Base-by-base conservation (phyloP, 2,329 filamentous ascomycete species). In the Massarina eburnea region DNA sequence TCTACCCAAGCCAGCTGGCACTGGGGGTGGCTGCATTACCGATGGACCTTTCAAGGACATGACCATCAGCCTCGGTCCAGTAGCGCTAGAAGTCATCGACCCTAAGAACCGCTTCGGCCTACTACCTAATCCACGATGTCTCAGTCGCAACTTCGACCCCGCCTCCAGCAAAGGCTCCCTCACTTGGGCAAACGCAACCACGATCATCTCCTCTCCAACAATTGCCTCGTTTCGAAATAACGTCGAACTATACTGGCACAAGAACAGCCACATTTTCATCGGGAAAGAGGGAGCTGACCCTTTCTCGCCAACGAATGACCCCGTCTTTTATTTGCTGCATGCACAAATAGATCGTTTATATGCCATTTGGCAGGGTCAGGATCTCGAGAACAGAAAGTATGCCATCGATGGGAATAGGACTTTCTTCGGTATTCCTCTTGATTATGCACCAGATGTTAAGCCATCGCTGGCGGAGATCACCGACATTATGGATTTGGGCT, bases 291-390 rank as follows among this genome's bases (percentile, higher is more conserved):
- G 68, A 3, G 65, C 66, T 8, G 74, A 77, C 56, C 52, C 73
- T 10, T 75, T 70, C 50, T 67, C 68, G 4, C 72, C 69, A 4
- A 72, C 75, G 1, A 30, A 46, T n/a, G 51, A 54, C 19, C 51
- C 51, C 3, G 46, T 73, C 74, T 77, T 77, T 58, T 78, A 63
- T 54, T 61, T 74, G 21, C 73, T 77, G 49, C 75, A 78, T 46
- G 66, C 65, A 4, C 68, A 71, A 58, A 70, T 78, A 26, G 75
- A 78, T 52, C 64, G 71, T 4, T 53, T 68, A 2, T 78, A 69
- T 67, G 73, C 70, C 69, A 72, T 71, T n/a, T 78, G 75, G 75
- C 75, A 78, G 58, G 72, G 70, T 41, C 57, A 71, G 19, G 63
- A 75, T 38, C 49, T 61, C 34, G 48, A 60, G 38, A 58, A 59